These are phyloP conservation scores for Termitomyces sp. DNA, from an alignment of 1,284 basidiomycete species.

Conservation along the genomic window DNA sequence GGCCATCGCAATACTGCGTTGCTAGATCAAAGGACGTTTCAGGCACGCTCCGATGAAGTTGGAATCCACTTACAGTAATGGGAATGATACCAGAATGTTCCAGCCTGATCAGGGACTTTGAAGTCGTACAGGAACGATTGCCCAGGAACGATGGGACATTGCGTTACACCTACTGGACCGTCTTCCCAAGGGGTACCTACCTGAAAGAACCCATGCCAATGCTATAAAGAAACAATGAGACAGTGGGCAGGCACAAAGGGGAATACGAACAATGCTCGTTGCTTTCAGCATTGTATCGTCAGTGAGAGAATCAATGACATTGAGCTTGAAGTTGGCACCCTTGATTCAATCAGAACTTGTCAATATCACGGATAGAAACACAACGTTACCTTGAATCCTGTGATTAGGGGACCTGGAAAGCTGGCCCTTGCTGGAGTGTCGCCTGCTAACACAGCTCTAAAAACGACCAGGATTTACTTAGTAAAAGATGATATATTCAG, in stretches of 20 bases:
- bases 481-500: not conserved
- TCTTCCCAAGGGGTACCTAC: slow-evolving; percentile 29
- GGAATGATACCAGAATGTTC: slow-evolving; percentile 31
- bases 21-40: slow-evolving; percentile 21
- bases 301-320: slow-evolving; percentile 28
- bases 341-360: slow-evolving; percentile 6
- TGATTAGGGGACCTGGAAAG: slow-evolving; percentile 32
- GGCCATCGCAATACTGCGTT: slow-evolving; percentile 37
- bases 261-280: slow-evolving; percentile 26
- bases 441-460: slow-evolving; percentile 24
- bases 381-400: slow-evolving; percentile 23
- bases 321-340: slow-evolving; percentile 26
- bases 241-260: slow-evolving; percentile 16
- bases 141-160: slow-evolving; percentile 36
- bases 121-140: slow-evolving; percentile 32
- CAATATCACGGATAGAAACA: not conserved
- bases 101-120: slow-evolving; percentile 29
- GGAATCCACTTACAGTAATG: not conserved
- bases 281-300: slow-evolving; percentile 27
- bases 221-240: not conserved
- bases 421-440: slow-evolving; percentile 6
- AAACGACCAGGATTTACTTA: not conserved
- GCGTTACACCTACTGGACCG: slow-evolving; percentile 29
- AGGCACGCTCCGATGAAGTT: not conserved
- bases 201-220: slow-evolving; percentile 37